Percentiles rank a stretch among this genome's conserved stretches.
These are phyloP conservation scores for Hanseniaspora singularis DNA, from an alignment of 805 yeast species.

Conservation along the genomic window DNA sequence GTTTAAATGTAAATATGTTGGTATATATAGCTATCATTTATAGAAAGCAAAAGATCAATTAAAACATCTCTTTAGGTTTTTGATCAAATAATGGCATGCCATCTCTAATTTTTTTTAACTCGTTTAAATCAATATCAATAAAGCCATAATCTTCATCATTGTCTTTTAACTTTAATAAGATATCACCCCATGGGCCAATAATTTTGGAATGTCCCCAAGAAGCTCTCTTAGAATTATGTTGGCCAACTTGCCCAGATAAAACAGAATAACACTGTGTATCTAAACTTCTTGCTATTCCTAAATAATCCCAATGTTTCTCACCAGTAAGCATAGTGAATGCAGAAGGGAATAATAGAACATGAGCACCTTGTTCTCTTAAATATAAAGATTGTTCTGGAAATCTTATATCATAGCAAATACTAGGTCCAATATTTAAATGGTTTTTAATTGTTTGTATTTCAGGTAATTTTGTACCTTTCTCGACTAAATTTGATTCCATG, in stretches of 20 bases:
- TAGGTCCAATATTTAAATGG: slow-evolving; percentile 41
- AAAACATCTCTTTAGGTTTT: slow-evolving; percentile 51
- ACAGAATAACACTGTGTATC: slow-evolving; percentile 80
- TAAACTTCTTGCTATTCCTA: slow-evolving; percentile 75
- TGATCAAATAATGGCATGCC: slow-evolving; percentile 74
- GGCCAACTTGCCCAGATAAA: slow-evolving; percentile 81
- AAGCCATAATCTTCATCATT: slow-evolving; percentile 34
- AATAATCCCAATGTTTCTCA: slow-evolving; percentile 72
- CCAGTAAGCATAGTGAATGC: slow-evolving; percentile 93
- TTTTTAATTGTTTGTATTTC: slow-evolving; percentile 23
- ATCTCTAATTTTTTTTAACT: slow-evolving; percentile 39
- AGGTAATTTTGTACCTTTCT: slow-evolving; percentile 52
- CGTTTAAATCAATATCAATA: slow-evolving; percentile 54
- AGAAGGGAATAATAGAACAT: slow-evolving; percentile 70
- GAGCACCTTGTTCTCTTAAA: slow-evolving; percentile 57
- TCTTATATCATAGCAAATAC: slow-evolving; percentile 77
- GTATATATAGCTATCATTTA: no score
- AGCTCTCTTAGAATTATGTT: slow-evolving; percentile 48
- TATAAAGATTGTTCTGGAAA: slow-evolving; percentile 70
- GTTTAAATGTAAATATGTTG: no score
- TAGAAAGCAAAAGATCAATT: slow-evolving; percentile 25
- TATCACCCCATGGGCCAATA: slow-evolving; percentile 85
- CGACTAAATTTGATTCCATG: slow-evolving; percentile 67
- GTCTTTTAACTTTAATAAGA: slow-evolving; percentile 47
- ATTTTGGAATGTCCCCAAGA: slow-evolving; percentile 82